Base-by-base conservation (phyloP, 2,329 filamentous ascomycete species). In the Leptographium procerum region DNA sequence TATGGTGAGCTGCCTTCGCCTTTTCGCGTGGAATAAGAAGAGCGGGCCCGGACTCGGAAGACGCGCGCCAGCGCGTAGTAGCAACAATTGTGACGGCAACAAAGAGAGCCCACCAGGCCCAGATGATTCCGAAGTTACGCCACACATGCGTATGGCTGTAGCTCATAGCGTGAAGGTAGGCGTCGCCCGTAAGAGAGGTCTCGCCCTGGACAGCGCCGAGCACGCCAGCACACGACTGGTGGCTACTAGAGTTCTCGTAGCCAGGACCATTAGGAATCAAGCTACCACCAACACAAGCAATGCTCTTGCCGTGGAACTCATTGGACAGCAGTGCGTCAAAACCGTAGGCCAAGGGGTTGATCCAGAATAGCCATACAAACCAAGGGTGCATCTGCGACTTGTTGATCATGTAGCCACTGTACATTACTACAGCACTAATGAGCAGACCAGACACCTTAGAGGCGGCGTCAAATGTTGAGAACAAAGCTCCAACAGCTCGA, bases 51-150 rank as follows among this genome's bases (percentile, higher is more conserved):
- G 29, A 34, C 22, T 58, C 57, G 3, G 52, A 52, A 14, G 55
- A 26, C 5, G 57, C 40, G n/a, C 52, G 47, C 61, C 61, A 63
- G 26, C 52, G 43, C 11, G 51, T 9, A 6, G 61, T 62, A 22
- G 22, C 54, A 33, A 45, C 53, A 22, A 61, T 1, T 80, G 89
- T 94, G 26, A 94, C 71, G 13, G 85, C 63, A 13, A 95, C 81
- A 66, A 94, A 95, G 5, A 90, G 77, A 0, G 88, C 75, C 3
- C 83, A 82, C 64, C 89, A 95, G 0, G 86, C 88, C 65, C 91
- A 83, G 1, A 94, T 71, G 2, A 91, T 84, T 36, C 86, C 88
- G 66, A 88, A 89, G 69, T 92, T 91, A 4, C 88, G 82, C 86
- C 86, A 89, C 5, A 85, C 71, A 63, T 89, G 79, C 0, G 72